Evolutionary conservation across 2,329 filamentous ascomycete species (phyloP).

Genomic region (Thielaviopsis euricoi): DNA sequence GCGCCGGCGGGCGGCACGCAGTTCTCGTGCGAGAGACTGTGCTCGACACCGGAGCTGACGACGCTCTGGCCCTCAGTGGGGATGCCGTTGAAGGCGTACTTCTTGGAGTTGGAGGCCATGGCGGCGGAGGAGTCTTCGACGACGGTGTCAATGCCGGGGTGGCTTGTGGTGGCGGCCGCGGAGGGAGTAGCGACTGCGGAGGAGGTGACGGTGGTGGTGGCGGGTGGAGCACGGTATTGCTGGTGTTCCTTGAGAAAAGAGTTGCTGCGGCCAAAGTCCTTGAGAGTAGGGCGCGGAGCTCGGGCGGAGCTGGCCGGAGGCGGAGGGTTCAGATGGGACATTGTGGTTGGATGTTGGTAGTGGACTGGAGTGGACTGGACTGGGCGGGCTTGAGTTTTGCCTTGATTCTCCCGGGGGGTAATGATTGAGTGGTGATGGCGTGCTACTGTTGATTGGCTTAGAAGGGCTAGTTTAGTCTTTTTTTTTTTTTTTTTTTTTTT

Average conservation of each 20-base stretch:
- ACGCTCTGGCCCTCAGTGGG: slow-evolving; percentile 42
- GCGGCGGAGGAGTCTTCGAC: slow-evolving; percentile 35
- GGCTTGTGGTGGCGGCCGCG: slow-evolving; percentile 35
- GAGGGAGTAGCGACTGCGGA: slow-evolving; percentile 39
- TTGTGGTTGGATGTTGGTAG: neutral
- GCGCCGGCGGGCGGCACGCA: slow-evolving; percentile 36
- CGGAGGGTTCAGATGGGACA: slow-evolving; percentile 1
- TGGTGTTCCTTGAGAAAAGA: slow-evolving; percentile 48
- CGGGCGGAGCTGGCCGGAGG: neutral
- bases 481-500: no score
- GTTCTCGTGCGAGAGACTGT: slow-evolving; percentile 46
- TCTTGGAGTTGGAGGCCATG: slow-evolving; percentile 19
- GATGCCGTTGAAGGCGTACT: slow-evolving; percentile 37
- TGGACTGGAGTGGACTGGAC: neutral
- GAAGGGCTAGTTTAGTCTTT: neutral
- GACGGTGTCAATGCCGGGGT: slow-evolving; percentile 48
- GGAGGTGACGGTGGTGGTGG: slow-evolving; percentile 35
- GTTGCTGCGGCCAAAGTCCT: slow-evolving; percentile 36
- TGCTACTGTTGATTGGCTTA: neutral
- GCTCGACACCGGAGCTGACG: slow-evolving; percentile 45
- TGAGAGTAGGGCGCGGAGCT: slow-evolving; percentile 30
- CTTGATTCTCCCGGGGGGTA: neutral
- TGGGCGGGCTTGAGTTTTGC: neutral
- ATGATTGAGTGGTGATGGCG: no score
- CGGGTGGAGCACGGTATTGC: slow-evolving; percentile 41